phyloP scores from a whole-genome alignment of 2,329 filamentous ascomycete genomes.

The Diaporthe sp. region DNA sequence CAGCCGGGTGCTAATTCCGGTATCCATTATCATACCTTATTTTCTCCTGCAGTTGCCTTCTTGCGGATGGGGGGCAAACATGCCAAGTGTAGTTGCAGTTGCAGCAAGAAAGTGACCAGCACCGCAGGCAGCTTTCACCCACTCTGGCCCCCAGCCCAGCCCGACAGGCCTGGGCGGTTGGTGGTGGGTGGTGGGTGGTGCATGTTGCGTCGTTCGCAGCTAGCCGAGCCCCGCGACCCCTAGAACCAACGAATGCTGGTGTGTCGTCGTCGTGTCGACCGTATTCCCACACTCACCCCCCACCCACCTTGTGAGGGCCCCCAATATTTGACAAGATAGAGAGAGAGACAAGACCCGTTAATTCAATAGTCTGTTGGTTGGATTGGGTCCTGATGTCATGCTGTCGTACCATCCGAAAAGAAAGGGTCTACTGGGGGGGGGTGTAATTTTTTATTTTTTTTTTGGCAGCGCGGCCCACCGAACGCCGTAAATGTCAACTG shows the following conservation, averaged over 20 bases:
- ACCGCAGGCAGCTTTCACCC: no score
- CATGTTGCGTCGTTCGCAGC: not conserved
- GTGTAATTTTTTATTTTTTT: no score
- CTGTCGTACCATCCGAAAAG: slow-evolving; percentile 4
- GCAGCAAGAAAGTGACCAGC: not conserved
- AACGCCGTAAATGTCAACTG: no score
- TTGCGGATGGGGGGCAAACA: not conserved
- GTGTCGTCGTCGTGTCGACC: not conserved
- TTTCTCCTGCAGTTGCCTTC: not conserved
- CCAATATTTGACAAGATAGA: not conserved
- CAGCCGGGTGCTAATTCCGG: slow-evolving; percentile 19
- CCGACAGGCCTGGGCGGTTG: not conserved
- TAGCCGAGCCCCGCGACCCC: not conserved
- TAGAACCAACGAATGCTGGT: no score
- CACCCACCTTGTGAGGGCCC: not conserved
- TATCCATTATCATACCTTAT: slow-evolving; percentile 19
- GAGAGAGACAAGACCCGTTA: not conserved
- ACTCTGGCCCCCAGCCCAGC: not conserved
- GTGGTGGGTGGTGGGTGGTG: no score
- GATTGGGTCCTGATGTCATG: not conserved
- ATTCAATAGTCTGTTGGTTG: not conserved
- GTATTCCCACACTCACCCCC: not conserved
- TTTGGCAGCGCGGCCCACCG: no score
- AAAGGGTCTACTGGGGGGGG: no score
- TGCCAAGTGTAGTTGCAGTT: not conserved